These are phyloP conservation scores for Mycena indigotica DNA, from an alignment of 768 basidiomycete genomes.

Conservation along the genomic window DNA sequence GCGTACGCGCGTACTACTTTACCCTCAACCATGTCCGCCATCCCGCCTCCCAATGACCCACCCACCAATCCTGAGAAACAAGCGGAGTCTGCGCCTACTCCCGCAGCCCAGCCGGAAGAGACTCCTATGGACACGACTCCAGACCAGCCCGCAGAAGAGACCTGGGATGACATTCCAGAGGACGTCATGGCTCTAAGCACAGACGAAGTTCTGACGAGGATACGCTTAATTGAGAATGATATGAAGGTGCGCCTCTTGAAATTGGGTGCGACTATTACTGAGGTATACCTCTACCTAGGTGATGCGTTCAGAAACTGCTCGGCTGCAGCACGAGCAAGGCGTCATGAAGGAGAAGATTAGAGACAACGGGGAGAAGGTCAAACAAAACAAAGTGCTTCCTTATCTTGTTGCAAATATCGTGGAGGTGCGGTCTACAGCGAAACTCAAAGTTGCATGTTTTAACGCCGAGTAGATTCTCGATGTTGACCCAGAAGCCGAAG, in stretches of 20 bases:
- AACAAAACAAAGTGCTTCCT: slow-evolving; percentile 98
- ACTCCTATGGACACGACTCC: slow-evolving; percentile 75
- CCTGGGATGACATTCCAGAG: slow-evolving; percentile 89
- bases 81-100: slow-evolving; percentile 41
- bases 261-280: background rate
- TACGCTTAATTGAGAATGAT: slow-evolving; percentile 94
- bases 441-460: slow-evolving; percentile 1
- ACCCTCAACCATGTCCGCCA: slow-evolving; percentile 53
- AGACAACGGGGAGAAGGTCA: slow-evolving; percentile 97
- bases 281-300: slow-evolving; percentile 55
- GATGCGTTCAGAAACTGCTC: slow-evolving; percentile 92
- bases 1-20: background rate
- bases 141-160: slow-evolving; percentile 72
- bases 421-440: slow-evolving; percentile 61
- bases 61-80: slow-evolving; percentile 56
- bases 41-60: slow-evolving; percentile 55
- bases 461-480: slow-evolving; percentile 74
- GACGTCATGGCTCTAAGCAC: slow-evolving; percentile 77
- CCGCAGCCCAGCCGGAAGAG: slow-evolving; percentile 34
- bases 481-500: slow-evolving; percentile 90
- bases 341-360: slow-evolving; percentile 99
- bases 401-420: slow-evolving; percentile 98
- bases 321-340: slow-evolving; percentile 90
- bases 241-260: slow-evolving; percentile 64
- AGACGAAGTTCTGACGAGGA: slow-evolving; percentile 88